phyloP scores from a whole-genome alignment of 2,329 filamentous ascomycete species.

The Lasiodiplodia theobromae region DNA sequence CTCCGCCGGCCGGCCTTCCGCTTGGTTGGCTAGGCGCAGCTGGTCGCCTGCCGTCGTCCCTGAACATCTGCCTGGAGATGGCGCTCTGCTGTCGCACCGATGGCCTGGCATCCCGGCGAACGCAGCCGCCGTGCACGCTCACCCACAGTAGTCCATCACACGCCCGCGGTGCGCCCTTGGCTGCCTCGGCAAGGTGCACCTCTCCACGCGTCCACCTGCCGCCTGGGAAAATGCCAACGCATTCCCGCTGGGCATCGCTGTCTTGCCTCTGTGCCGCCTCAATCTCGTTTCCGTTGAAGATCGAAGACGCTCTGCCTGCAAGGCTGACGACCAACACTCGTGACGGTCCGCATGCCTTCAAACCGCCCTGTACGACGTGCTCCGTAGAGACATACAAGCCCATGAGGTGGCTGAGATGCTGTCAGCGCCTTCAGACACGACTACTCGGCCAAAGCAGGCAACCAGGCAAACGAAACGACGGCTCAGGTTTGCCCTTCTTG shows the following conservation, averaged over 20 bases:
- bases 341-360: not conserved
- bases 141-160: not conserved
- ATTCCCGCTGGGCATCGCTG: not conserved
- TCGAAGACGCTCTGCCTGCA: not conserved
- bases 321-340: not conserved
- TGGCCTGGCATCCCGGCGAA: not conserved
- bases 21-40: slow-evolving; percentile 5
- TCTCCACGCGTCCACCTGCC: not conserved
- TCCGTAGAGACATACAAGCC: not conserved
- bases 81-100: slow-evolving; percentile 7
- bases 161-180: not conserved
- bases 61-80: slow-evolving; percentile 1
- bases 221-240: not conserved
- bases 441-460: not conserved
- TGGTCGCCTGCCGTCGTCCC: slow-evolving; percentile 8
- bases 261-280: not conserved
- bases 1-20: slow-evolving; percentile 11
- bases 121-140: slow-evolving; percentile 1
- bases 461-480: not conserved
- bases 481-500: not conserved
- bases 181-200: not conserved
- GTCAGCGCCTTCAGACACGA: not conserved
- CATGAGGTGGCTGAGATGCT: not conserved
- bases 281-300: not conserved
- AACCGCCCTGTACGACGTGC: not conserved